Conservation (phyloP, 2,329 filamentous ascomycete genomes). For the Teratosphaeria epicoccoides region DNA sequence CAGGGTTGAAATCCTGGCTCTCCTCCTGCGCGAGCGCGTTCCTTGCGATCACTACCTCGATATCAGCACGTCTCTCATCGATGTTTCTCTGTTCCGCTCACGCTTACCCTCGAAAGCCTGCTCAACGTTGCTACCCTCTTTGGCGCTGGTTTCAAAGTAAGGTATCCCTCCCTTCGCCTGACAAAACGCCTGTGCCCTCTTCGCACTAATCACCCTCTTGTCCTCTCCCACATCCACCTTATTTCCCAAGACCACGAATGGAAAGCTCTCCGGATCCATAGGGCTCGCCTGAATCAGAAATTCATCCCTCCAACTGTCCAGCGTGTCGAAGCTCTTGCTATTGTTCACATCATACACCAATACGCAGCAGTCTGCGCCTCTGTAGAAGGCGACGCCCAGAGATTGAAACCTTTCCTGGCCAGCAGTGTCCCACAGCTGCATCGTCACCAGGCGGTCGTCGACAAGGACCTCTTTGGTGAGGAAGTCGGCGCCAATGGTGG, state of each 20-base stretch:
- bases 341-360: constrained; percentile 98
- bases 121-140: constrained; percentile 97
- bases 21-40: constrained; percentile 95
- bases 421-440: constrained; percentile 99
- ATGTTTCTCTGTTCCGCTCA: background rate
- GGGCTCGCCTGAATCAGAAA: constrained; percentile 96
- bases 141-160: constrained; percentile 98
- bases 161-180: constrained; percentile 95
- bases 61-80: background rate
- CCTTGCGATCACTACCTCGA: constrained; percentile 72
- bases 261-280: constrained; percentile 92
- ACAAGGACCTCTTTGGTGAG: constrained; percentile 95
- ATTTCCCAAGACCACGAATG: constrained; percentile 95
- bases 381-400: constrained; percentile 92
- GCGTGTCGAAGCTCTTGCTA: constrained; percentile 94
- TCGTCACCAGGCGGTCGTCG: constrained; percentile 92
- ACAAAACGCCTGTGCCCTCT: constrained; percentile 94
- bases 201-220: constrained; percentile 90
- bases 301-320: constrained; percentile 97
- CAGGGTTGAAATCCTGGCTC: constrained; percentile 91
- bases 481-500: constrained; percentile 97
- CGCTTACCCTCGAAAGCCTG: constrained; percentile 58
- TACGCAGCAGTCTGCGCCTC: constrained; percentile 94
- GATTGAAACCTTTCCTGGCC: constrained; percentile 97
- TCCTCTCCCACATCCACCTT: constrained; percentile 98